Percentiles rank a stretch among this genome's conserved stretches.
Evolutionary conservation across 805 yeast genomes (phyloP).

Genomic region (Saccharomycopsis sp.): DNA sequence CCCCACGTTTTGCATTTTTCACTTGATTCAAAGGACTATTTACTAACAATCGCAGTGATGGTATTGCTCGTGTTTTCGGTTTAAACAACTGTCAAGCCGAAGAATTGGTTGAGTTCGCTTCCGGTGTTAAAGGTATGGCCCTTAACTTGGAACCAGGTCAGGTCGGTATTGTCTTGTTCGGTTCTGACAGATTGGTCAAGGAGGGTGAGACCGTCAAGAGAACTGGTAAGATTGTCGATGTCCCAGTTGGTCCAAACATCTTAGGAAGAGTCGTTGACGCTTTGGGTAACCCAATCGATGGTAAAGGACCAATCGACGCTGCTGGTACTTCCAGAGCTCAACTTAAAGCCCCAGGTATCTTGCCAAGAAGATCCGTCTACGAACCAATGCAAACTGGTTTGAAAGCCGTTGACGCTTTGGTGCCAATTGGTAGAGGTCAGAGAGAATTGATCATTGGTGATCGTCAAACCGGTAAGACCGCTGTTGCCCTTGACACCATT

Average conservation of each 20-base stretch:
- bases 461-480: slow-evolving; percentile 99
- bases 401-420: slow-evolving; percentile 97
- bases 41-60: slow-evolving; percentile 71
- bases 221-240: slow-evolving; percentile 99
- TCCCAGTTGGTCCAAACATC: slow-evolving; percentile 96
- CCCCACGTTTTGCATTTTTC: background rate
- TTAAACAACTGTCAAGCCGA: slow-evolving; percentile 99
- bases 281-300: slow-evolving; percentile 98
- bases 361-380: slow-evolving; percentile 96
- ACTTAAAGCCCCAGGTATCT: slow-evolving; percentile 99
- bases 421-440: slow-evolving; percentile 99
- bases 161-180: slow-evolving; percentile 99
- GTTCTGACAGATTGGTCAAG: slow-evolving; percentile 97
- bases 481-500: slow-evolving; percentile 97
- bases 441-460: slow-evolving; percentile 99
- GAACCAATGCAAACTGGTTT: slow-evolving; percentile 99
- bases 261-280: slow-evolving; percentile 99
- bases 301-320: slow-evolving; percentile 96
- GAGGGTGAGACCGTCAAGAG: slow-evolving; percentile 99
- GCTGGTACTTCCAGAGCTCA: slow-evolving; percentile 88
- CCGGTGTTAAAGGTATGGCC: slow-evolving; percentile 99
- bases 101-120: slow-evolving; percentile 97
- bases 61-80: slow-evolving; percentile 99
- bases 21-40: background rate
- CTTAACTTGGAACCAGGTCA: slow-evolving; percentile 99